Evolutionary conservation across 73 alveolate genomes (phyloP).

Genomic region (Breviolum minutum): DNA sequence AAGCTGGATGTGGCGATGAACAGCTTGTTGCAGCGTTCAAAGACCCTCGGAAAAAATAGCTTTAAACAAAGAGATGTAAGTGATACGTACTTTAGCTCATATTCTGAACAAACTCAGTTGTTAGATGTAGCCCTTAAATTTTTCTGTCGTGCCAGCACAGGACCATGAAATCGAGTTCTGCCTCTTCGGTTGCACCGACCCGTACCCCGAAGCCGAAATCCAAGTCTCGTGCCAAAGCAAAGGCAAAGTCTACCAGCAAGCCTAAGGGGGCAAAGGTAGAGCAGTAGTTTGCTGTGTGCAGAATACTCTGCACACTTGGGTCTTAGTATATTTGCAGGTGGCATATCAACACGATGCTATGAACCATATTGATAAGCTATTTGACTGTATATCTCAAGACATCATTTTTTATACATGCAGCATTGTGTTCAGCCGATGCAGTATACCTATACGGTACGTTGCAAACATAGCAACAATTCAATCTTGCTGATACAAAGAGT

Average conservation of each 20-base stretch:
- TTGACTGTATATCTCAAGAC: too few species aligned
- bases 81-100: too few species aligned
- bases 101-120: too few species aligned
- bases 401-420: too few species aligned
- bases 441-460: too few species aligned
- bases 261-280: not conserved
- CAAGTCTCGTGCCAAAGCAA: not conserved
- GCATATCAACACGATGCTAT: not conserved
- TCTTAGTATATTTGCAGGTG: not conserved
- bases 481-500: too few species aligned
- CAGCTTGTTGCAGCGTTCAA: constrained; percentile 18
- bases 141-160: not conserved
- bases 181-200: not conserved
- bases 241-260: not conserved
- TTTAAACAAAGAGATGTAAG: not conserved
- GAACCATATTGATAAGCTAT: too few species aligned
- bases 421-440: too few species aligned
- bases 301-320: not conserved
- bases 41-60: not conserved
- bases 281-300: not conserved
- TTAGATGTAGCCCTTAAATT: too few species aligned
- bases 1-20: constrained; percentile 41
- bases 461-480: too few species aligned
- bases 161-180: not conserved
- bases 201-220: not conserved